These are phyloP conservation scores for Fusarium dimerum DNA, from an alignment of 2,329 filamentous ascomycete species.

Conservation along the genomic window DNA sequence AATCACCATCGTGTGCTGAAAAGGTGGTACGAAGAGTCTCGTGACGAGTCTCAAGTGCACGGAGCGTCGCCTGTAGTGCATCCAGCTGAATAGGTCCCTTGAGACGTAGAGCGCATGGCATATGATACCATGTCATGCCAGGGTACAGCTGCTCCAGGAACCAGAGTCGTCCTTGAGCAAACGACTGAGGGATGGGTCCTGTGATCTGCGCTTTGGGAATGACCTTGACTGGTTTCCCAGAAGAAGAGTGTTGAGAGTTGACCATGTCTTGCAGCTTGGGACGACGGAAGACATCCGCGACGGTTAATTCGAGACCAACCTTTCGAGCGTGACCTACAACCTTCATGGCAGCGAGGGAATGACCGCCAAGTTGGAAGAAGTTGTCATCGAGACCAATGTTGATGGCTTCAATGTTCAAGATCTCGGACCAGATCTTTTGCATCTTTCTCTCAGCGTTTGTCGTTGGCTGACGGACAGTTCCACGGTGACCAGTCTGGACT, in stretches of 20 bases:
- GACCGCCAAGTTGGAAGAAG: slow-evolving; percentile 39
- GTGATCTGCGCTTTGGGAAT: slow-evolving; percentile 1
- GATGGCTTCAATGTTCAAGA: slow-evolving; percentile 37
- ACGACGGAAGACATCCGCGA: slow-evolving; percentile 38
- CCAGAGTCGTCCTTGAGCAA: slow-evolving; percentile 20
- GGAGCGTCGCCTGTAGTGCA: slow-evolving; percentile 7
- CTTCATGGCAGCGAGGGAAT: slow-evolving; percentile 51
- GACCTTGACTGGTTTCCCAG: slow-evolving; percentile 2
- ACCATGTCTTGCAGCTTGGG: slow-evolving; percentile 9
- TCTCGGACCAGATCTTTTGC: slow-evolving; percentile 12
- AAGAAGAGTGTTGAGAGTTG: slow-evolving; percentile 3
- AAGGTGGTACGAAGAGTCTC: slow-evolving; percentile 20
- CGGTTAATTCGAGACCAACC: slow-evolving; percentile 35
- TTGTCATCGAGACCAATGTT: slow-evolving; percentile 46
- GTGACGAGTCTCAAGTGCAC: slow-evolving; percentile 19
- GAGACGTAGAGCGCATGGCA: slow-evolving; percentile 11
- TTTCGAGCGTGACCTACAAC: slow-evolving; percentile 45
- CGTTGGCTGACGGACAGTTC: neutral
- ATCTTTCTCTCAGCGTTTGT: neutral
- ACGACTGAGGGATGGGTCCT: slow-evolving; percentile 10
- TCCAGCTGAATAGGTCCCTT: slow-evolving; percentile 8
- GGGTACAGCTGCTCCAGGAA: slow-evolving; percentile 21
- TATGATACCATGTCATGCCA: slow-evolving; percentile 12
- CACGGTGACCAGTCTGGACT: neutral
- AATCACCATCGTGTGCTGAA: neutral